Conservation (phyloP, 1,284 basidiomycete species). For the Fomitopsis pinicola region DNA sequence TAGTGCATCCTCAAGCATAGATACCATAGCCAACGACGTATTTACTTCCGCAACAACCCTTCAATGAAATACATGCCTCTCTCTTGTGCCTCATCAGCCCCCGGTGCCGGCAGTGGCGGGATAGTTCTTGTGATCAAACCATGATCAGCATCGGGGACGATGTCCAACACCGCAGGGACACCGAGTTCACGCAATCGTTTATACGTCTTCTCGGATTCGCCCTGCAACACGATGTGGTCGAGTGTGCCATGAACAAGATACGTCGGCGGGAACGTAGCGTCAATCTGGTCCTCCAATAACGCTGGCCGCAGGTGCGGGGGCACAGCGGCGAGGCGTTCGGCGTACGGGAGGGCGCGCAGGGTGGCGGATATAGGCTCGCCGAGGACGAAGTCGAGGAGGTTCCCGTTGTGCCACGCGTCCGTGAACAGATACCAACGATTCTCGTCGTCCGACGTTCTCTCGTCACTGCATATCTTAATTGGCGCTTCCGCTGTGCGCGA, state of each 20-base stretch:
- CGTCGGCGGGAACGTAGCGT: background rate
- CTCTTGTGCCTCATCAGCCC: background rate
- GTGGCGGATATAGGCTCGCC: background rate
- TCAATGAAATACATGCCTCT: background rate
- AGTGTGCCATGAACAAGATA: background rate
- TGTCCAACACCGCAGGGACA: background rate
- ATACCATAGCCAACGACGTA: background rate
- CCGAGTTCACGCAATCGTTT: background rate
- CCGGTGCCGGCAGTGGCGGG: background rate
- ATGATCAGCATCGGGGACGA: background rate
- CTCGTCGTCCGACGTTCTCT: background rate
- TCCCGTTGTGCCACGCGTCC: background rate
- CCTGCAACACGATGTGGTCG: background rate
- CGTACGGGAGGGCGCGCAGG: background rate
- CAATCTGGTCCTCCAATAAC: background rate
- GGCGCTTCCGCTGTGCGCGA: background rate
- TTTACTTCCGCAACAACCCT: background rate
- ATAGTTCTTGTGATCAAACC: background rate
- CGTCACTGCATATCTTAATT: background rate
- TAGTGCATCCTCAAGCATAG: too few species aligned
- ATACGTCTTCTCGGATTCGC: background rate
- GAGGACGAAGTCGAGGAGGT: background rate
- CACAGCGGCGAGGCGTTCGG: background rate
- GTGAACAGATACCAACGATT: background rate
- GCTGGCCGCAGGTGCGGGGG: background rate